Evolutionary conservation across 1,139 yeast genomes (phyloP).

Genomic region (Yamadazyma sp.): DNA sequence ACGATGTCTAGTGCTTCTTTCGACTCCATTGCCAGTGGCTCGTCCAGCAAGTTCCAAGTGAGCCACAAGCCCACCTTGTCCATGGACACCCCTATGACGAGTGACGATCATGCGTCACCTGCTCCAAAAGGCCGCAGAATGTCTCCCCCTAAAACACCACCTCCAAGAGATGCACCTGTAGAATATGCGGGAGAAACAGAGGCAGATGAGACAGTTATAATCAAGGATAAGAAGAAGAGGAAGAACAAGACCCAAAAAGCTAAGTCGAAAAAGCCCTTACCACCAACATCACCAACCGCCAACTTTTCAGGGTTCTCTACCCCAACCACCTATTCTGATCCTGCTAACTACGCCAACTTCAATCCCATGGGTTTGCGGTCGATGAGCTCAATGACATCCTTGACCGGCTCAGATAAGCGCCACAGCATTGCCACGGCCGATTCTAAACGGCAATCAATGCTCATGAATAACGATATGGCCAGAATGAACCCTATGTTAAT

Average conservation of each 20-base stretch:
- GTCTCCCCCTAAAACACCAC: conserved; percentile 1
- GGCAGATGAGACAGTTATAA: conserved; percentile 1
- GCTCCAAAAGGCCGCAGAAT: not conserved
- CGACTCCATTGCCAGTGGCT: conserved; percentile 41
- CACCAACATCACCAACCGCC: conserved; percentile 1
- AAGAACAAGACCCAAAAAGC: conserved; percentile 9
- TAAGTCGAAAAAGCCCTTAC: conserved; percentile 5
- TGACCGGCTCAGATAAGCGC: conserved; percentile 14
- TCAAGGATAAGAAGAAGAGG: conserved; percentile 3
- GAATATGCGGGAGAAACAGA: not conserved
- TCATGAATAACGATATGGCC: conserved; percentile 9
- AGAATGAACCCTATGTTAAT: conserved; percentile 12
- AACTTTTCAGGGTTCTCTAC: conserved; percentile 4
- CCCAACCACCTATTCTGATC: not conserved
- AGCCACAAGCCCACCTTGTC: conserved; percentile 8
- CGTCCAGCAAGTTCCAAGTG: conserved; percentile 31
- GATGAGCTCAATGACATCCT: not conserved
- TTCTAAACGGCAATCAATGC: conserved; percentile 22
- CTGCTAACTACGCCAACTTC: conserved; percentile 1
- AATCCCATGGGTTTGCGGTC: conserved; percentile 1
- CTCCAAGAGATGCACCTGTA: conserved; percentile 3
- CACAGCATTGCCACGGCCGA: conserved; percentile 23
- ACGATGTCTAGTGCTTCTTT: conserved; percentile 29
- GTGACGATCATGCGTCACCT: not conserved
- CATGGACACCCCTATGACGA: conserved; percentile 2